A percentile compares a stretch with the other conserved stretches of the same genome.
These are phyloP conservation scores for Coniochaeta sp. DNA, from an alignment of 2,329 filamentous ascomycete species.

Conservation along the genomic window DNA sequence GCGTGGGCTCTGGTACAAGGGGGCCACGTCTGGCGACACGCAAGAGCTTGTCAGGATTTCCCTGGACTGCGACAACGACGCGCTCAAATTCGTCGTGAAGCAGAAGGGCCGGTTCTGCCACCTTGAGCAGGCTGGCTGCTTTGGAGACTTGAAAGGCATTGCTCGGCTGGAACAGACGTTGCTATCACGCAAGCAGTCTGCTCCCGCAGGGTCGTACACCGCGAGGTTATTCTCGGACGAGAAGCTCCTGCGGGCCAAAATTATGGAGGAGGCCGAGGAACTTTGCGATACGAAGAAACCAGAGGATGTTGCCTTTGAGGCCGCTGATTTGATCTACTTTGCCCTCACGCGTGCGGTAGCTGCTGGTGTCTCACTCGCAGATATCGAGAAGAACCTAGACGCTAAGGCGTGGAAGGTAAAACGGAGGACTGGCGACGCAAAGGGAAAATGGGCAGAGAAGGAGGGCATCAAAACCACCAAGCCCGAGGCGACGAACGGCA, in stretches of 20 bases:
- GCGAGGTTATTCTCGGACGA: conserved; percentile 86
- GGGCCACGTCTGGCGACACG: conserved; percentile 86
- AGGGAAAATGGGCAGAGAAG: conserved; percentile 85
- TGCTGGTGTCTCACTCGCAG: conserved; percentile 76
- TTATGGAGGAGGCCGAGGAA: conserved; percentile 97
- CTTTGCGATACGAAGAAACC: conserved; percentile 79
- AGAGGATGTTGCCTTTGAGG: conserved; percentile 85
- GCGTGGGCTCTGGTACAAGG: conserved; percentile 94
- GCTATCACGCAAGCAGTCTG: conserved; percentile 70
- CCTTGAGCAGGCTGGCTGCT: conserved; percentile 85
- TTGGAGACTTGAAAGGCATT: conserved; percentile 76
- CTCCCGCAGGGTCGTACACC: conserved; percentile 88
- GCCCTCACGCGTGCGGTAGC: conserved; percentile 82
- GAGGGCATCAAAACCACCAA: conserved; percentile 54
- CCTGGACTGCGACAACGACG: conserved; percentile 90
- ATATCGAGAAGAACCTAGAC: conserved; percentile 88
- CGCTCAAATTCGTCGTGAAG: conserved; percentile 79
- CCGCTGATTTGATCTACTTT: conserved; percentile 94
- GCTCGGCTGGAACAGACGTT: conserved; percentile 83
- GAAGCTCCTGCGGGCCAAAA: conserved; percentile 86
- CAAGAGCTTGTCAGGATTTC: conserved; percentile 82
- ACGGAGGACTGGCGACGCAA: conserved; percentile 86
- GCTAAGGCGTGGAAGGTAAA: conserved; percentile 94
- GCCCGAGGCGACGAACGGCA: conserved; percentile 19
- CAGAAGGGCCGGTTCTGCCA: conserved; percentile 95